Evolutionary conservation across 345 rosid genomes (phyloP).

Genomic region (Boechera retrofracta): DNA sequence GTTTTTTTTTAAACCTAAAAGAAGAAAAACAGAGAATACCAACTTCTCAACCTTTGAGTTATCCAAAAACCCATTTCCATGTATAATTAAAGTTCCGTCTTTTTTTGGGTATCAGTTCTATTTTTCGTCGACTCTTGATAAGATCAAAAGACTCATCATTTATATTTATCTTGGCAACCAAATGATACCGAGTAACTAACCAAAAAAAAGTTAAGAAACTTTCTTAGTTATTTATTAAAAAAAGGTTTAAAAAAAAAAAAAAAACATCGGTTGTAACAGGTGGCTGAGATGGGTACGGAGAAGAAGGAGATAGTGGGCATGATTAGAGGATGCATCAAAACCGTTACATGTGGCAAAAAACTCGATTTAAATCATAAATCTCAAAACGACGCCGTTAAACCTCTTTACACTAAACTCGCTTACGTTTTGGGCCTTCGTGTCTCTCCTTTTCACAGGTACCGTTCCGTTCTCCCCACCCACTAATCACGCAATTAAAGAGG

Average conservation of each 20-base stretch:
- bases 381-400: conserved; percentile 38
- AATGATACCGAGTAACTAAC: conserved; percentile 15
- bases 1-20: neutral
- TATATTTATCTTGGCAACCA: neutral
- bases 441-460: conserved; percentile 82
- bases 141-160: conserved; percentile 37
- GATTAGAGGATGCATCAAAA: conserved; percentile 93
- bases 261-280: conserved; percentile 52
- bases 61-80: conserved; percentile 14
- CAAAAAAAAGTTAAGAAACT: conserved; percentile 17
- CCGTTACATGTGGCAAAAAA: conserved; percentile 88
- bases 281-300: conserved; percentile 82
- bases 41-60: conserved; percentile 19
- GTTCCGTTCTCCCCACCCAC: neutral
- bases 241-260: neutral
- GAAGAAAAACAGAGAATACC: neutral
- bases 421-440: conserved; percentile 93
- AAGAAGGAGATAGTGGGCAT: conserved; percentile 78
- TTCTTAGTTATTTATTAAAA: neutral
- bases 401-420: conserved; percentile 75
- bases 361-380: conserved; percentile 33
- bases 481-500: neutral
- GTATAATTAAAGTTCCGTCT: neutral
- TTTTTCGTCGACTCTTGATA: conserved; percentile 30
- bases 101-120: neutral